A percentile compares a stretch with the other conserved stretches of the same genome.
These are phyloP conservation scores for Beauveria asiatica DNA, from an alignment of 2,329 filamentous ascomycete species.

Conservation along the genomic window DNA sequence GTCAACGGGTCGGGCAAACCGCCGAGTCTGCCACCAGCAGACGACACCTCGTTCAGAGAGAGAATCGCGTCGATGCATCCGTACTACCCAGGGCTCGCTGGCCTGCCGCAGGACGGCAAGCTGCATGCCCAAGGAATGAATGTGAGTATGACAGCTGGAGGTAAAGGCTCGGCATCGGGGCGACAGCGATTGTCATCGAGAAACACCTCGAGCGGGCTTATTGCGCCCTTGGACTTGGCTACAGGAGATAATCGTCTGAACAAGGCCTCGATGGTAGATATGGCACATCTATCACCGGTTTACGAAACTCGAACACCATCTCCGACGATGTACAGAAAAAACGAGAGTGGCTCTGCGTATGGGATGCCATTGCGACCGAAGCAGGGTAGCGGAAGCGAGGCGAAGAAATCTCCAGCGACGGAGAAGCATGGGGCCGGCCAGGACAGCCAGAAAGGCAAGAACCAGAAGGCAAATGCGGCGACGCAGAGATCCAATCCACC, in stretches of 20 bases:
- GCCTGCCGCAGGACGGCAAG: constrained; percentile 22
- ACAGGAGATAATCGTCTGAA: constrained; percentile 35
- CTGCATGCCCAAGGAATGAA: constrained; percentile 12
- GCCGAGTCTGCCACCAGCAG: constrained; percentile 15
- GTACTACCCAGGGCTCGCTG: constrained; percentile 20
- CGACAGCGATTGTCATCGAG: constrained; percentile 31
- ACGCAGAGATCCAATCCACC: constrained; percentile 11
- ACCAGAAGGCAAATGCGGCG: constrained; percentile 29
- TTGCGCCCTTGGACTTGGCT: constrained; percentile 49
- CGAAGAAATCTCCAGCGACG: constrained; percentile 16
- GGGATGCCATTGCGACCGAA: constrained; percentile 1
- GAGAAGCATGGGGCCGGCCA: constrained; percentile 17
- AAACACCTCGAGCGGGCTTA: constrained; percentile 38
- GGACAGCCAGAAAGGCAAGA: constrained; percentile 12
- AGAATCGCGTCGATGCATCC: constrained; percentile 33
- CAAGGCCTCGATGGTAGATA: constrained; percentile 28
- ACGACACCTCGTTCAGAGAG: constrained; percentile 34
- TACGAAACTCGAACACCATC: constrained; percentile 66
- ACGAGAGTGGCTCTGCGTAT: constrained; percentile 27
- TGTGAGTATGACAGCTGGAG: constrained; percentile 16
- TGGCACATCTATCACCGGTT: constrained; percentile 59
- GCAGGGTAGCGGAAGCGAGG: constrained; percentile 11
- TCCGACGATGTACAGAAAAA: constrained; percentile 50
- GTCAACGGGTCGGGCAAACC: constrained; percentile 26
- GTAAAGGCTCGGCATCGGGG: constrained; percentile 22